These are phyloP conservation scores for Russula earlei DNA, from an alignment of 768 basidiomycete genomes.

Conservation along the genomic window DNA sequence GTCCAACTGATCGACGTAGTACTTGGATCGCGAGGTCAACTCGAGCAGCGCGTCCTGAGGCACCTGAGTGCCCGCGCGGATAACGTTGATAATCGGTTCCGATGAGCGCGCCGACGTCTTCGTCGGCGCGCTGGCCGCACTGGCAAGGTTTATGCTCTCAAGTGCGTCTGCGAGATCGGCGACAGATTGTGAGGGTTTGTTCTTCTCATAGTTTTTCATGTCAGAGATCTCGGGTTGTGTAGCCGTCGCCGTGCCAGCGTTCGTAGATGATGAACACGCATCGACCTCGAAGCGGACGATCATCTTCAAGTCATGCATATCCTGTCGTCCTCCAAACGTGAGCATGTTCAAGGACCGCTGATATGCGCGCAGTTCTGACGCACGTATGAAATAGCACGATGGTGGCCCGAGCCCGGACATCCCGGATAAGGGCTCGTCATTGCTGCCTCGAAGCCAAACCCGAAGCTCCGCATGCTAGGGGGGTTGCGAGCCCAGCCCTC, in stretches of 20 bases:
- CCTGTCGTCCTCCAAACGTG: conserved; percentile 28
- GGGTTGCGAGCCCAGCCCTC: conserved; percentile 32
- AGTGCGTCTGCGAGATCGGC: conserved; percentile 23
- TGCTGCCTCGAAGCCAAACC: conserved; percentile 52
- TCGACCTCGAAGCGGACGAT: conserved; percentile 53
- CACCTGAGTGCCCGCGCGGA: conserved; percentile 13
- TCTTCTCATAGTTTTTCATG: neutral
- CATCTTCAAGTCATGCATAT: conserved; percentile 47
- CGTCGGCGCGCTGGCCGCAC: neutral
- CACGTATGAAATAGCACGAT: conserved; percentile 56
- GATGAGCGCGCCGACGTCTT: neutral
- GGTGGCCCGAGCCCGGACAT: conserved; percentile 48
- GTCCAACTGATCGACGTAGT: conserved; percentile 28
- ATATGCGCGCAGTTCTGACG: conserved; percentile 21
- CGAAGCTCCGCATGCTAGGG: conserved; percentile 34
- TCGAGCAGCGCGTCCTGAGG: conserved; percentile 24
- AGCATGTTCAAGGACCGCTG: neutral
- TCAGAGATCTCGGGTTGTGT: neutral
- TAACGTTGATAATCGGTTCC: neutral
- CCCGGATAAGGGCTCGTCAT: conserved; percentile 39
- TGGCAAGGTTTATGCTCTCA: conserved; percentile 11
- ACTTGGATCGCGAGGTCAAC: conserved; percentile 26
- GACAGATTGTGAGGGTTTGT: neutral
- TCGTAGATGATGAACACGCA: conserved; percentile 21
- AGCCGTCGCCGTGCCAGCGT: neutral